Evolutionary conservation across 495 filamentous ascomycete genomes (phyloP), one percentile per base, ranked within the genome.

Genomic region (Penicillium ochrochloron): DNA sequence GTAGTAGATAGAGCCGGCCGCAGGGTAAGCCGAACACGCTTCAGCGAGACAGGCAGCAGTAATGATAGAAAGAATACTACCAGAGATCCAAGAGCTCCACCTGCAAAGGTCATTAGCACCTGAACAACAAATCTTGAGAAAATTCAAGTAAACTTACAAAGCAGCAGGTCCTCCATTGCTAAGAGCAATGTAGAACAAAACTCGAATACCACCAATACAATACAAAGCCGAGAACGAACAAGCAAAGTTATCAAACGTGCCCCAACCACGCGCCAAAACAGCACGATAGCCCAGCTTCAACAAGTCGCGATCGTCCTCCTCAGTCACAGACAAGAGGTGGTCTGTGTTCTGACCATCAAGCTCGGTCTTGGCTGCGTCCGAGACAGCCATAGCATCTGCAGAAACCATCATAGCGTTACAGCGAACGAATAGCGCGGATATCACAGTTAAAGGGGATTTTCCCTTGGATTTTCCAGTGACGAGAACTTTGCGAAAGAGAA

Each of bases 21-120:
- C 75, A 17, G 75, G 72, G 34, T 75, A 76, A 42, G 61, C 64
- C 21, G 73, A 76, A 41, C 73, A 77, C 12, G 75, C 75, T 64
- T 76, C 75, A 11, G 75, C 75, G 29, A 77, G 72, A 42, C 72
- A 76, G 17, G 72, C 73, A 19, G 73, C 70, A 29, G 75, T 76
- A 59, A 77, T 75, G 60, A 76, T 70, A 6, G 73, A 76, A 9
- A 78, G 56, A 31, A 76, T 70, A 55, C 72, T 76, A 55, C 74
- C 74, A 17, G 75, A 76, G 31, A 76, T 44, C 73, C 73, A 78
- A 31, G 73, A 77, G 66, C 73, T 77, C 75, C 73, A 76, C 42
- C 70, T 73, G n/a, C n/a, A 46, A 14, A 23, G 14, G 23, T 11
- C 6, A 9, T 53, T 62, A 56, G 70, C 52, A 70, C 50, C 31